These are phyloP conservation scores for Panaeolus papilionaceus DNA, from an alignment of 768 basidiomycete genomes.

Conservation along the genomic window DNA sequence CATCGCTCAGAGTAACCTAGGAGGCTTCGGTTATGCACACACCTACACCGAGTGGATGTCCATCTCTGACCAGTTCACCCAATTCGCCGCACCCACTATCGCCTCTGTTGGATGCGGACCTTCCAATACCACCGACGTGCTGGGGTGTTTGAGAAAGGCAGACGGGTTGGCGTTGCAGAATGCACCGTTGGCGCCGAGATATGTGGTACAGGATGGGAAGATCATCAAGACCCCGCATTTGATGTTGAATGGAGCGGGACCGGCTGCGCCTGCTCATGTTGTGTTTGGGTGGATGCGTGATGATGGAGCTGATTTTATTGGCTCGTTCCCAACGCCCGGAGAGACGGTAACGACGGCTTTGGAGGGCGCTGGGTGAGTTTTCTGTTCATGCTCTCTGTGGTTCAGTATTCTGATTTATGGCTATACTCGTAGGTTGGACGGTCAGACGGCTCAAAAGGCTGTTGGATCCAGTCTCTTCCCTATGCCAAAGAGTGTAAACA, in stretches of 20 bases:
- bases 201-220: constrained; percentile 48
- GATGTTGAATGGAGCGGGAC: constrained; percentile 41
- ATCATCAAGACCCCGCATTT: constrained; percentile 42
- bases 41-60: constrained; percentile 57
- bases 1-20: constrained; percentile 53
- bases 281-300: constrained; percentile 53
- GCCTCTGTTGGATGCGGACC: constrained; percentile 31
- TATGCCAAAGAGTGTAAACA: constrained; percentile 25
- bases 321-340: constrained; percentile 26
- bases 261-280: constrained; percentile 44
- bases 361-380: constrained; percentile 35
- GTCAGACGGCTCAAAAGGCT: constrained; percentile 1
- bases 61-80: constrained; percentile 43
- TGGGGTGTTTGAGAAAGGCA: constrained; percentile 44
- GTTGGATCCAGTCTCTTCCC: constrained; percentile 39
- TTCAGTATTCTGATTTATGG: background rate
- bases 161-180: constrained; percentile 29
- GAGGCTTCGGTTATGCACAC: constrained; percentile 52
- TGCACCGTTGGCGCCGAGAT: constrained; percentile 22
- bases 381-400: background rate
- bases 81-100: constrained; percentile 42
- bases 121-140: constrained; percentile 34
- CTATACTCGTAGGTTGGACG: background rate
- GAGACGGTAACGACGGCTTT: constrained; percentile 41
- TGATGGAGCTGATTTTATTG: constrained; percentile 49